These are phyloP conservation scores for Pythium sp. DNA, from an alignment of 352 stramenopile species.

Conservation along the genomic window DNA sequence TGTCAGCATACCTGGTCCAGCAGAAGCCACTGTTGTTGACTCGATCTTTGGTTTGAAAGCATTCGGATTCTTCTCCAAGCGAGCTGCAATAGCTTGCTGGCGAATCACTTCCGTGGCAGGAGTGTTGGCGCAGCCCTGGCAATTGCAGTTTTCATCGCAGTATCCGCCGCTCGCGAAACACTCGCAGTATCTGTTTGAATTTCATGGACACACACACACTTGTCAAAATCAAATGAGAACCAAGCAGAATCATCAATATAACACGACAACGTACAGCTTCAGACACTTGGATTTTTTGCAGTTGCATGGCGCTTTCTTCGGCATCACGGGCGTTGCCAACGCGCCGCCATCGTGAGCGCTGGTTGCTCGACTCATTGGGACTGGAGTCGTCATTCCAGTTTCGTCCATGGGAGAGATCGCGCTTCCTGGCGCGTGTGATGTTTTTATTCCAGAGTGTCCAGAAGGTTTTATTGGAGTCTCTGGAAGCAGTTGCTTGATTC, in stretches of 20 bases:
- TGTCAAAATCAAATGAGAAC: neutral
- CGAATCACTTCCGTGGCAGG: constrained; percentile 58
- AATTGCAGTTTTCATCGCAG: constrained; percentile 93
- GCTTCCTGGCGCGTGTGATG: neutral
- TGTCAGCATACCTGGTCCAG: neutral
- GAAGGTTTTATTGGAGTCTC: constrained; percentile 9
- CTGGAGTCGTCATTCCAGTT: constrained; percentile 19
- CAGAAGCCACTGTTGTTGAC: constrained; percentile 18
- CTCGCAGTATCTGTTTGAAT: constrained; percentile 84
- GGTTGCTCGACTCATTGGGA: constrained; percentile 19
- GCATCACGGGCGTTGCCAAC: neutral
- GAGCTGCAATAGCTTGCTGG: constrained; percentile 83
- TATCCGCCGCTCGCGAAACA: constrained; percentile 93
- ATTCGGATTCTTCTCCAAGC: constrained; percentile 92
- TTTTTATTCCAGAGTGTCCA: neutral
- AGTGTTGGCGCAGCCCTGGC: constrained; percentile 90
- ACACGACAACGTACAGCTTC: constrained; percentile 77
- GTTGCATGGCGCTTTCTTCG: constrained; percentile 89
- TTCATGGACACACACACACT: neutral
- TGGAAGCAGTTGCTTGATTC: neutral
- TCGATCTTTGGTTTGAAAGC: constrained; percentile 97
- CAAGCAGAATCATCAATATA: neutral
- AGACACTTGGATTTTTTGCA: constrained; percentile 98
- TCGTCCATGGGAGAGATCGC: neutral
- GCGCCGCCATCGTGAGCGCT: constrained; percentile 7